Evolutionary conservation across 2,329 filamentous ascomycete species (phyloP), one percentile per base, ranked within the genome.

Genomic region (Penicillium nordicum): DNA sequence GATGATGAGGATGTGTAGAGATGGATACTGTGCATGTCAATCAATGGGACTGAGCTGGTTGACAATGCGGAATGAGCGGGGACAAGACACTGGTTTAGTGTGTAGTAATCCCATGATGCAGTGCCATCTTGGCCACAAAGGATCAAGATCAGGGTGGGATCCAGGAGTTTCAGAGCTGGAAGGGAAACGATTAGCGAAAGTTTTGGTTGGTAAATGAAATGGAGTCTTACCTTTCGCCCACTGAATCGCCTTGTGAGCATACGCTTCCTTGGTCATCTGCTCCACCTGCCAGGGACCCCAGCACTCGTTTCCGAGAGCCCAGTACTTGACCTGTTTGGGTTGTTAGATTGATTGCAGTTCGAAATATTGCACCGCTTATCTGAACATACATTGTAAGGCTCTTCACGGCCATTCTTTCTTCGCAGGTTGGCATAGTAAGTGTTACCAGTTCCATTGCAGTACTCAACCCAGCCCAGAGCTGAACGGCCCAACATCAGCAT

Each of bases 351-450:
- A 48, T 11, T 18, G 34, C 14, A 16, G 14, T 5, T 18, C 10
- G 12, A 16, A 2, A 3, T 18, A 11, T 27, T 36, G 12, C 5
- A n/a, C 5, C 27, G 10, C 1, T 14, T 12, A 30, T 2, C 9
- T 16, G 6, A 11, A 46, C 64, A 29, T 68, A 82, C 83, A 57
- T 87, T 86, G 75, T 93, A 93, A 5, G 90, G 90, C 74, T 91
- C 83, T 54, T 87, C 80, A 32, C 84, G 86, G 11, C 90, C 90
- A 73, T 94, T 88, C 65, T 87, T 81, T 12, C 90, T 82, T 32
- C 90, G 85, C 48, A 92, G 79, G 69, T 93, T 92, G 60, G 90
- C 90, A 71, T 91, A 94, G 78, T 93, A 83, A 10, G 88, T 92
- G 73, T 92, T 83, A 53, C 81, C 79, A n/a, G 82, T 84, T 2